Base-by-base conservation (phyloP, 306 rosid species). In the Gillenia trifoliata region DNA sequence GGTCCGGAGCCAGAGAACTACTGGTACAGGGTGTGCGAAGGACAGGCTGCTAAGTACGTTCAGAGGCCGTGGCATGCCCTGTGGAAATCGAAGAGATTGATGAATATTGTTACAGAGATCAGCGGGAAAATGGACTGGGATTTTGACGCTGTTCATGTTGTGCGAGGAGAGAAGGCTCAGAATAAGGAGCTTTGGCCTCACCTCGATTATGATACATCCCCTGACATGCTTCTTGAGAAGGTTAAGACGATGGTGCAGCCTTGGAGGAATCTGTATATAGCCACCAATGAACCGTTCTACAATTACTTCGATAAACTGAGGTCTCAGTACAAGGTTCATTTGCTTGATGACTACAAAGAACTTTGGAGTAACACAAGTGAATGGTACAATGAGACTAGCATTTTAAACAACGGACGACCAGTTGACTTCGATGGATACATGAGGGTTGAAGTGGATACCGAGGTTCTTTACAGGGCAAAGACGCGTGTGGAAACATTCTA, bases 361-460 rank as follows among this genome's bases (percentile, higher is more conserved):
- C 78, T 95, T 77, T 95, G 99, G 98, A 94, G 89, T 41, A 86
- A 84, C 76, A 71, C 89, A 1, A 95, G 98, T 41, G 99, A 95
- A 79, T 95, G 99, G 99, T 89, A 83, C 86, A 95, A 92, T 50
- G 99, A 92, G 81, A 92, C 93, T 0, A 81, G 16, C 8, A 70
- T 76, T 68, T 78, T 95, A 76, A 95, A 92, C 83, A 79, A 90
- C 23, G 96, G 96, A 68, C 82, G 70, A 29, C 93, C 92, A 5
- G 97, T 95, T 47, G 97, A 95, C 84, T 95, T 95, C 83, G 99
- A 95, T 80, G 99, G 97, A 66, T 92, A 90, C 89, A 95, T 95
- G 99, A 95, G 98, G 85, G 99, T 84, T 60, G 99, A 92, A 2
- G 98, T 95, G 73, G 99, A 95, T 79, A 95, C 99, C 0, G 99